These are phyloP conservation scores for Talaromyces amestolkiae DNA, from an alignment of 2,329 filamentous ascomycete genomes.

Conservation along the genomic window DNA sequence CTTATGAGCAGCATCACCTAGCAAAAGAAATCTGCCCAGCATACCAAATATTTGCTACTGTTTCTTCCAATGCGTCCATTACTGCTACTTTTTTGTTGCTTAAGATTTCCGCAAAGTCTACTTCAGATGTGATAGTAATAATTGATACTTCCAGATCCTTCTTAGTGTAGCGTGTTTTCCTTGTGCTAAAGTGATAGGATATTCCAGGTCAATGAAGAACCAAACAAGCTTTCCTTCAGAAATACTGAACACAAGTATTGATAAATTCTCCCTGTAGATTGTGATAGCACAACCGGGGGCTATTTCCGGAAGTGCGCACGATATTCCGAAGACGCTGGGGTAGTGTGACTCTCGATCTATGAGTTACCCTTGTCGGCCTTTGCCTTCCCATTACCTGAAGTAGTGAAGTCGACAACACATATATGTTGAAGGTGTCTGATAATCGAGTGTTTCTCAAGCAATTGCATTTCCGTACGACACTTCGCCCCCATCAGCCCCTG, in stretches of 20 bases:
- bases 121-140: neutral
- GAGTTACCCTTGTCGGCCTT: no score
- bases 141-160: constrained; percentile 1
- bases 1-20: constrained; percentile 10
- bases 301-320: neutral
- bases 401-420: neutral
- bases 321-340: constrained; percentile 2
- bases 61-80: constrained; percentile 5
- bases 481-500: constrained; percentile 5
- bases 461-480: constrained; percentile 10
- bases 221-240: neutral
- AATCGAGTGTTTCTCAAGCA: neutral
- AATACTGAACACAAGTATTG: neutral
- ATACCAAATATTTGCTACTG: neutral
- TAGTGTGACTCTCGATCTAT: constrained; percentile 3
- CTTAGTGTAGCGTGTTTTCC: neutral
- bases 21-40: neutral
- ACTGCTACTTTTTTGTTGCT: constrained; percentile 11
- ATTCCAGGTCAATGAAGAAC: neutral
- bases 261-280: neutral
- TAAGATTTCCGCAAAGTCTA: constrained; percentile 4
- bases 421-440: neutral
- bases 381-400: no score
- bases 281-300: neutral
- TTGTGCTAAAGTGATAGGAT: neutral